A percentile compares a stretch with the other conserved stretches of the same genome.
Conservation (phyloP, 805 yeast species). For the Ascoidea asiatica region DNA sequence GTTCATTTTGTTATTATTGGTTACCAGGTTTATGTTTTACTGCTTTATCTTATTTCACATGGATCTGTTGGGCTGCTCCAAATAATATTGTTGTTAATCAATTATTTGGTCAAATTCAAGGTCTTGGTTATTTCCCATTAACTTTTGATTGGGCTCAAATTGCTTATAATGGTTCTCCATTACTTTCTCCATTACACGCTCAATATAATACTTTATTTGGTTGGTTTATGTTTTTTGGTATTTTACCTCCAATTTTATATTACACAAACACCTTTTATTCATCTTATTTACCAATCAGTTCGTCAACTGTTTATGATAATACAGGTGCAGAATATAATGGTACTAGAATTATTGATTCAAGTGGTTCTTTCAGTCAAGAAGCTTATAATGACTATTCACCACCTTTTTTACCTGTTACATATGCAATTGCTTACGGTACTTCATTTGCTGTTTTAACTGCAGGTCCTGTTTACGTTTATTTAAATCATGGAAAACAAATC, state of each 20-base stretch:
- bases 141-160: slow-evolving; percentile 61
- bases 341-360: slow-evolving; percentile 10
- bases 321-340: slow-evolving; percentile 10
- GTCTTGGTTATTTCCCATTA: slow-evolving; percentile 52
- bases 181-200: slow-evolving; percentile 45
- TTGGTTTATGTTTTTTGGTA: slow-evolving; percentile 32
- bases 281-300: slow-evolving; percentile 15
- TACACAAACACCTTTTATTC: slow-evolving; percentile 16
- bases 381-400: slow-evolving; percentile 41
- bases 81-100: slow-evolving; percentile 47
- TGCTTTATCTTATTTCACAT: slow-evolving; percentile 45
- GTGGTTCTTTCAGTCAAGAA: slow-evolving; percentile 10
- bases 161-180: slow-evolving; percentile 46
- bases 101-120: slow-evolving; percentile 47
- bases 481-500: slow-evolving; percentile 47
- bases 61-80: slow-evolving; percentile 55
- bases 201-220: slow-evolving; percentile 33
- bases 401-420: slow-evolving; percentile 43
- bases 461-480: slow-evolving; percentile 39
- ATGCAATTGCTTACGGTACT: slow-evolving; percentile 40
- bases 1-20: slow-evolving; percentile 40
- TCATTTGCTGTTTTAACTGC: slow-evolving; percentile 53
- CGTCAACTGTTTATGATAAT: slow-evolving; percentile 11
- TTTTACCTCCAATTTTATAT: slow-evolving; percentile 20
- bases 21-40: slow-evolving; percentile 47